Evolutionary conservation across 108 stramenopile species (phyloP), one percentile per base, ranked within the genome.

Genomic region (Aurantiochytrium sp.): DNA sequence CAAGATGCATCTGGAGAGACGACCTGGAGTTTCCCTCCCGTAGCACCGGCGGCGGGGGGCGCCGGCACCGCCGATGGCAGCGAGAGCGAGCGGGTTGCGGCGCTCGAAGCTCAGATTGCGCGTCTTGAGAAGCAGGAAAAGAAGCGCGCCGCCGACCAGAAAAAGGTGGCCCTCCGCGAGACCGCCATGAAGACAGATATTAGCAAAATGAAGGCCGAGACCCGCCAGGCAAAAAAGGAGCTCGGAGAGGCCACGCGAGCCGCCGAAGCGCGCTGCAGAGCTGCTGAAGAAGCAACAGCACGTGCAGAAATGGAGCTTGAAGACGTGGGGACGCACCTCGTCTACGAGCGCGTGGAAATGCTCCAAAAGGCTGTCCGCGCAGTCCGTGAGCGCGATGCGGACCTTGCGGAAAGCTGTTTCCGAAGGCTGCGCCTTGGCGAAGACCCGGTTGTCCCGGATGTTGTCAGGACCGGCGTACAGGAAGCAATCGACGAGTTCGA

Each of bases 181-280:
- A 27, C 73, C 8, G 73, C 73, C n/a, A 3, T 81, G 42, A 81
- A 81, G 30, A 48, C 73, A 8, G 73, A 81, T 30, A 81, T 81
- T 24, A 81, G 45, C 73, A 81, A 81, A 42, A 81, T 81, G 73
- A 81, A 81, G 24, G 73, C 73, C 27, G 73, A 81, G 24, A 39
- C 73, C 12, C 73, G 73, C 39, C 73, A 81, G 45, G 73, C 73
- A 12, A 81, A 81, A 24, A 81, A 81, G 73, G 73, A 81, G 30
- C n/a, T 48, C 1, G 42, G 45, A 1, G 73, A 81, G 39, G 73
- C 73, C 27, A 42, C 17, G 36, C 73, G 73, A 8, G 73, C 21
- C 6, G 73, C 73, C 6, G 73, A 1, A 12, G 6, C 12, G 12
- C 39, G 3, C 8, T 22, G n/a, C 45, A 24, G 27, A 22, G 42